Percentiles rank a stretch among this genome's conserved stretches.
These are phyloP conservation scores for Gautieria morchelliformis DNA, from an alignment of 768 basidiomycete species.

Conservation along the genomic window DNA sequence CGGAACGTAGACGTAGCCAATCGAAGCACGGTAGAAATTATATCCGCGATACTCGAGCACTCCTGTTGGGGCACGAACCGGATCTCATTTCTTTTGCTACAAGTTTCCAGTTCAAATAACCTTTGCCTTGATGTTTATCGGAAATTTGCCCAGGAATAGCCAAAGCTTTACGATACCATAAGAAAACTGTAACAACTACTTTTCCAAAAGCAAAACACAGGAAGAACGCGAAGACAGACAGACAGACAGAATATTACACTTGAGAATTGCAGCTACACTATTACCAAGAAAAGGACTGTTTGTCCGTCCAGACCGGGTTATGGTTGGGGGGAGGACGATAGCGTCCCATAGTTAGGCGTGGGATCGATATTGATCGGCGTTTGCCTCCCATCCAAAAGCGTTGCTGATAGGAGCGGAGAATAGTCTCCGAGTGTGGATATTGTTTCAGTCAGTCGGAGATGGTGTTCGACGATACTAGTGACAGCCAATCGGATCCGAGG, in stretches of 20 bases:
- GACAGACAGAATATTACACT: too few relatives aligned
- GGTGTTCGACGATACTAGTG: constrained; percentile 4
- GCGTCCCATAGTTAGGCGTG: constrained; percentile 5
- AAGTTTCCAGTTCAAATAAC: too few relatives aligned
- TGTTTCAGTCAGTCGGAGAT: constrained; percentile 1
- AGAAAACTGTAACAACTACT: too few relatives aligned
- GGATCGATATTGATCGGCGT: not conserved
- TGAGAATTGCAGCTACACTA: not conserved
- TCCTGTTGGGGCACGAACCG: too few relatives aligned
- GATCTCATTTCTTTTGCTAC: too few relatives aligned
- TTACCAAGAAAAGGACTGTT: not conserved
- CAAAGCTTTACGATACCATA: too few relatives aligned
- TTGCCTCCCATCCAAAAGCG: not conserved
- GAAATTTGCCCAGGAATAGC: too few relatives aligned
- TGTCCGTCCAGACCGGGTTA: not conserved
- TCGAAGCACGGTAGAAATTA: too few relatives aligned
- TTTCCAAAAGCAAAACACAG: too few relatives aligned
- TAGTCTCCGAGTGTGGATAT: constrained; percentile 4
- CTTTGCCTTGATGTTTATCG: too few relatives aligned
- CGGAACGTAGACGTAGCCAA: not conserved
- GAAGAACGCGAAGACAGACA: too few relatives aligned
- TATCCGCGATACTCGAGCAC: too few relatives aligned
- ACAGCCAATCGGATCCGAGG: not conserved
- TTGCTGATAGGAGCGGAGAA: constrained; percentile 2
- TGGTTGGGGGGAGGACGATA: not conserved